Base-by-base conservation (phyloP, 192 early-diverging fungal genomes). In the Dispira simplex region DNA sequence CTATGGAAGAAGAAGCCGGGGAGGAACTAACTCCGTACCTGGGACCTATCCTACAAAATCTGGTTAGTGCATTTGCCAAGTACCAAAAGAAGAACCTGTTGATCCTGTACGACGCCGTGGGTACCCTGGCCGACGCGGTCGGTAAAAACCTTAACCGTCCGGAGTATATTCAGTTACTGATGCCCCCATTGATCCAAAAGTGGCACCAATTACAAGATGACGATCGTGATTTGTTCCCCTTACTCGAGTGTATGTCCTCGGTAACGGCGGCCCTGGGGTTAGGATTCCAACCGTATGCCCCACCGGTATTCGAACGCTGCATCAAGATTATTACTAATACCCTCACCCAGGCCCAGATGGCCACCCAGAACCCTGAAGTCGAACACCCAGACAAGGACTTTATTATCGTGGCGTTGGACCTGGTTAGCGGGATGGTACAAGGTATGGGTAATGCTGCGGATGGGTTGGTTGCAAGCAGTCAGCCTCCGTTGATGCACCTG, bases 51-150 rank as follows among this genome's bases (percentile, higher is more conserved):
- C 80, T 99, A 21, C 71, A 83, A 63, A 89, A 86, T 16, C 79
- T 97, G 55, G 80, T 83, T 3, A 71, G 72, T 28, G 91, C 92
- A 6, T 98, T 99, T 67, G 69, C 71, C 43, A 89, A 87, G 62
- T 99, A 99, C 78, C 91, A 98, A 80, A 78, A 89, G 64, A 94
- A 93, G 78, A 99, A 99, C 71, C 73, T 95, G 64, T 74, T 98
- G 45, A 90, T 96, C 63, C 78, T 99, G 53, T 99, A 97, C 72
- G 95, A 99, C 65, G 95, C 92, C 1, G 82, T 99, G 14, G 94
- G 93, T 45, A 99, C 95, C n/a, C 79, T 99, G 46, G 95, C 95
- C 16, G 95, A 98, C 66, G 80, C 88, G 12, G 93, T 97, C 16
- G 90, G 88, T 0, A 63, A 71, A 20, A 87, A 84, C 56, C 83